A percentile compares a stretch with the other conserved stretches of the same genome.
Evolutionary conservation across 139 green algal species (phyloP).

Genomic region (Chlorella sp.): DNA sequence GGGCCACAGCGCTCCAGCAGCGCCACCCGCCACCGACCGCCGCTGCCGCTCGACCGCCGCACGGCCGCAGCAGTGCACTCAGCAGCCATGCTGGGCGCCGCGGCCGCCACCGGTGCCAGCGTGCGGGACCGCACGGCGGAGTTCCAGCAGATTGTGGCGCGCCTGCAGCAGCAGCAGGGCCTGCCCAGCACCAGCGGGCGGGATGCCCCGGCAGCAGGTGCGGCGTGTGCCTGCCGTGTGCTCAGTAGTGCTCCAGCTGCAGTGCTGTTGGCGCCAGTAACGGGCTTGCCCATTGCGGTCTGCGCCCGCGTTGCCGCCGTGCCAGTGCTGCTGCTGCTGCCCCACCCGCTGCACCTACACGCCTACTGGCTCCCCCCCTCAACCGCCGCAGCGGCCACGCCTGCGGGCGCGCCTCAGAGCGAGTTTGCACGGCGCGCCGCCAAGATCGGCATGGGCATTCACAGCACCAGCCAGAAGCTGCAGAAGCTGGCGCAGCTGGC

Average conservation of each 20-base stretch:
- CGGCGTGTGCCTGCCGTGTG: not conserved
- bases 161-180: conserved; percentile 58
- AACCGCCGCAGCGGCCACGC: not conserved
- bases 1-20: too few species aligned
- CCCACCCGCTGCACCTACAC: not conserved
- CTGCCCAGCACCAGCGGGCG: conserved; percentile 22
- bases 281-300: too few species aligned
- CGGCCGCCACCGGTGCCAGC: conserved; percentile 3
- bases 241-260: not conserved
- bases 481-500: conserved; percentile 92
- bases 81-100: conserved; percentile 7
- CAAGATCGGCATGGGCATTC: conserved; percentile 90
- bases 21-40: not conserved
- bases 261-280: too few species aligned
- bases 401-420: conserved; percentile 50
- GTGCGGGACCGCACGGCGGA: conserved; percentile 65
- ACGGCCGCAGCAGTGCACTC: not conserved
- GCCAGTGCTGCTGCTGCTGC: not conserved
- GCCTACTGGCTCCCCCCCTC: not conserved
- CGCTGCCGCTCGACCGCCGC: not conserved
- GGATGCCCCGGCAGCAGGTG: not conserved
- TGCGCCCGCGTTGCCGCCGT: not conserved
- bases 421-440: conserved; percentile 90
- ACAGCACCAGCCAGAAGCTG: conserved; percentile 94
- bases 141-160: conserved; percentile 58